These are phyloP conservation scores for Aspergillus sclerotialis DNA, from an alignment of 2,329 filamentous ascomycete genomes.

Conservation along the genomic window DNA sequence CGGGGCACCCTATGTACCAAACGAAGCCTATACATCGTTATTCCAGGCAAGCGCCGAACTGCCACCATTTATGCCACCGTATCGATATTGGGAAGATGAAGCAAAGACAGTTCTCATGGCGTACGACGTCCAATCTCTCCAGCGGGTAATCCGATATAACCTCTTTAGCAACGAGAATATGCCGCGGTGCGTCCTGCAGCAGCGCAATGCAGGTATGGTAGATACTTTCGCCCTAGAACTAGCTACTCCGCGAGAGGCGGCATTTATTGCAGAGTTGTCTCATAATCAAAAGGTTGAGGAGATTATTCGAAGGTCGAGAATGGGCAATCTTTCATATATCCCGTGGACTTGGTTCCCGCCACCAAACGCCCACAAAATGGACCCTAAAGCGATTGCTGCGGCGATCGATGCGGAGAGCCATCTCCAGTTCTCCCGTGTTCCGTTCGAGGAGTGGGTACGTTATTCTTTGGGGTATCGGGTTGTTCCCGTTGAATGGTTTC, in stretches of 20 bases:
- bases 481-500: conserved; percentile 30
- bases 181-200: conserved; percentile 27
- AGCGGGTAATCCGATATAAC: conserved; percentile 30
- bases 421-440: conserved; percentile 31
- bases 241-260: conserved; percentile 19
- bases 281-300: conserved; percentile 35
- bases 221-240: conserved; percentile 25
- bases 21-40: conserved; percentile 19
- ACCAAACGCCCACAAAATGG: conserved; percentile 11
- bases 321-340: conserved; percentile 12
- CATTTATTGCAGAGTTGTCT: conserved; percentile 20
- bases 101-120: conserved; percentile 31
- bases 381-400: conserved; percentile 21
- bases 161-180: conserved; percentile 29
- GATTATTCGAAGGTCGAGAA: conserved; percentile 27
- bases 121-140: conserved; percentile 31
- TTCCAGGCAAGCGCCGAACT: conserved; percentile 24
- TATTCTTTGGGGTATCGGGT: conserved; percentile 30
- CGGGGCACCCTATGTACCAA: conserved; percentile 7
- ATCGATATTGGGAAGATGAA: conserved; percentile 38
- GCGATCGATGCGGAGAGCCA: conserved; percentile 33
- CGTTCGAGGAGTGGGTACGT: conserved; percentile 34
- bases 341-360: conserved; percentile 33
- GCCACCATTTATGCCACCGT: conserved; percentile 25
- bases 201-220: conserved; percentile 25